Evolutionary conservation across 2,329 filamentous ascomycete genomes (phyloP), one percentile per base, ranked within the genome.

Genomic region (Orbilia brochopaga): DNA sequence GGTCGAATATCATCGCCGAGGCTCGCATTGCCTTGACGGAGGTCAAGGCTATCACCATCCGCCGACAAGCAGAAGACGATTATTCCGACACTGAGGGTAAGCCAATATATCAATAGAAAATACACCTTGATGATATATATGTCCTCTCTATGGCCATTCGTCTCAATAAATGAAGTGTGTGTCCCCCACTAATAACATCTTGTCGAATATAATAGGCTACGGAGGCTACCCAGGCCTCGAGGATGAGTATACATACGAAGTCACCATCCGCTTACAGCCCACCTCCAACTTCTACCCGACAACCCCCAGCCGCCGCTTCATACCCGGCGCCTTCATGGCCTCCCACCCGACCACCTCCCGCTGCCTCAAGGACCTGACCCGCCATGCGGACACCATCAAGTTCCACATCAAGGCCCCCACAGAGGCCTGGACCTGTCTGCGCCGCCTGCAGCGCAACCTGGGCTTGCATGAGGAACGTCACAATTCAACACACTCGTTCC

Each of bases 341-440:
- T 37, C 51, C 2, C 51, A 59, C 23, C 48, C 63, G 13, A 21
- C 24, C 37, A 5, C 54, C 11, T 48, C 37, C 24, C 50, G 23
- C 11, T 42, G 53, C 11, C 60, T 70, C 10, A 70, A 70, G 42
- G 66, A 70, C 59, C 15, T 64, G 8, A 21, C 54, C 51, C 63
- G 59, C 21, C 35, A 59, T 23, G 66, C 66, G n/a, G 54, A 60
- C 17, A 59, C 54, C 2, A 44, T 70, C 35, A 70, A 59, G 24
- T 60, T 70, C 42, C 42, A 21, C 15, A 52, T 70, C 1, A 21
- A 30, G 13, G 66, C 54, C 2, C 59, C 59, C 4, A 21, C 17
- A n/a, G 60, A 60, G 37, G 32, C 66, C 0, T 70, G 66, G 66
- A 2, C 19, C 19, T 51, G 48, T 24, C 53, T 70, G 17, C 50